These are phyloP conservation scores for Sergeia podlipaevii DNA, from an alignment of 208 protist genomes.

Conservation along the genomic window DNA sequence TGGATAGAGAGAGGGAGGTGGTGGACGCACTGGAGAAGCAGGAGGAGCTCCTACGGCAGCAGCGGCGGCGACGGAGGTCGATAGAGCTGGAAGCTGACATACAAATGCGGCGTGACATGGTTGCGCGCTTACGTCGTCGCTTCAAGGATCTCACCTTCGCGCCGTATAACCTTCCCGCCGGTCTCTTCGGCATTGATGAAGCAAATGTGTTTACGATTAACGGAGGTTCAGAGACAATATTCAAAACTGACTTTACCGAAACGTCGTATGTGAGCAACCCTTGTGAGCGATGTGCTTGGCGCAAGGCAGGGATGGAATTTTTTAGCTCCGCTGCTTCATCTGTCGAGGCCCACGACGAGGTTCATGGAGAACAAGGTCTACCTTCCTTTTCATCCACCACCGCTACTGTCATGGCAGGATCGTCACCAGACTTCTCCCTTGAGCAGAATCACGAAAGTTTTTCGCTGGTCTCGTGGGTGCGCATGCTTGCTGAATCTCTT, in stretches of 20 bases:
- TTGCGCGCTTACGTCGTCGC: background rate
- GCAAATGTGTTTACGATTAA: background rate
- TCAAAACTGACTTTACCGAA: background rate
- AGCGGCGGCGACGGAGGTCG: background rate
- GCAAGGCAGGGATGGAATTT: too few relatives aligned
- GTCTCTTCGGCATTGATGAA: background rate
- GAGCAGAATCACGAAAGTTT: too few relatives aligned
- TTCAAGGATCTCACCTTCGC: background rate
- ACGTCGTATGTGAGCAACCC: background rate
- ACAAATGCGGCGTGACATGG: too few relatives aligned
- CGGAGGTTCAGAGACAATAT: background rate
- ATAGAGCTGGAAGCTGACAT: background rate
- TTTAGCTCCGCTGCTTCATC: too few relatives aligned
- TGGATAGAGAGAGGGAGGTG: background rate
- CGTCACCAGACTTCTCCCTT: too few relatives aligned
- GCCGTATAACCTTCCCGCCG: background rate
- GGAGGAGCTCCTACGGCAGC: background rate
- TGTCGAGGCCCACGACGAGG: too few relatives aligned
- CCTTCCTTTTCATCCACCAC: too few relatives aligned
- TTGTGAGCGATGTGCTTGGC: background rate
- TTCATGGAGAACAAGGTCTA: too few relatives aligned
- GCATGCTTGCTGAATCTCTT: too few relatives aligned
- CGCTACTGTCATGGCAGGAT: too few relatives aligned
- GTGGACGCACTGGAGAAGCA: background rate
- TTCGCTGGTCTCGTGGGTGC: too few relatives aligned